Conservation (phyloP, 257 asterid genomes). For the Penstemon eatonii region DNA sequence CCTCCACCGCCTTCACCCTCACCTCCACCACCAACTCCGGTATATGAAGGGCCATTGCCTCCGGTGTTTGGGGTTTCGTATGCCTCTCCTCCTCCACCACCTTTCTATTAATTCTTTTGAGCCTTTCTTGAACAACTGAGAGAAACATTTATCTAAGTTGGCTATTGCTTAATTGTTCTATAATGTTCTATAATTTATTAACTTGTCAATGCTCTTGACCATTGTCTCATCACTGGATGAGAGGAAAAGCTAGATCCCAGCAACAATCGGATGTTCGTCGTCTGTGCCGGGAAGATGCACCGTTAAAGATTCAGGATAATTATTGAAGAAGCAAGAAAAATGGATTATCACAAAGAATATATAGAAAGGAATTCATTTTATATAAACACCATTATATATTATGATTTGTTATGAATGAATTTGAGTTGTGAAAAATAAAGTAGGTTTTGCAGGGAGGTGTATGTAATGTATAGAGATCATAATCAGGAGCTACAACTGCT, state of each 20-base stretch:
- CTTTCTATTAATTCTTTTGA: slow-evolving; percentile 78
- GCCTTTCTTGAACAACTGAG: slow-evolving; percentile 35
- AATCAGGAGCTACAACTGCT: slow-evolving; percentile 44
- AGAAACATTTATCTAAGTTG: slow-evolving; percentile 34
- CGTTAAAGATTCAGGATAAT: slow-evolving; percentile 38
- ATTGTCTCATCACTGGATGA: slow-evolving; percentile 42
- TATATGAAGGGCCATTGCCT: slow-evolving; percentile 81
- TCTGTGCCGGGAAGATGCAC: slow-evolving; percentile 42
- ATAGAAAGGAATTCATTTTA: slow-evolving; percentile 35
- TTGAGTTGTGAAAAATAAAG: slow-evolving; percentile 53
- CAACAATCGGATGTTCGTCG: slow-evolving; percentile 33
- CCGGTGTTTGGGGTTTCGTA: slow-evolving; percentile 67
- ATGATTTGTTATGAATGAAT: slow-evolving; percentile 42
- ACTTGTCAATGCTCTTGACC: slow-evolving; percentile 33
- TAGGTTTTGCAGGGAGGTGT: slow-evolving; percentile 50
- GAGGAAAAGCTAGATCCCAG: slow-evolving; percentile 28
- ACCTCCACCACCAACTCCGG: slow-evolving; percentile 79
- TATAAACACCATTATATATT: slow-evolving; percentile 30
- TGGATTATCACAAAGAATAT: slow-evolving; percentile 28
- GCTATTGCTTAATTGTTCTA: slow-evolving; percentile 34
- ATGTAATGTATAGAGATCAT: slow-evolving; percentile 57
- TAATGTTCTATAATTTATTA: slow-evolving; percentile 38
- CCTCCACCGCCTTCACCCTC: slow-evolving; percentile 55
- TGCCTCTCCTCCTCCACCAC: slow-evolving; percentile 95
- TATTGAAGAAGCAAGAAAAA: slow-evolving; percentile 29